Evolutionary conservation across 2,329 filamentous ascomycete species (phyloP).

Genomic region (Didymella pomorum): DNA sequence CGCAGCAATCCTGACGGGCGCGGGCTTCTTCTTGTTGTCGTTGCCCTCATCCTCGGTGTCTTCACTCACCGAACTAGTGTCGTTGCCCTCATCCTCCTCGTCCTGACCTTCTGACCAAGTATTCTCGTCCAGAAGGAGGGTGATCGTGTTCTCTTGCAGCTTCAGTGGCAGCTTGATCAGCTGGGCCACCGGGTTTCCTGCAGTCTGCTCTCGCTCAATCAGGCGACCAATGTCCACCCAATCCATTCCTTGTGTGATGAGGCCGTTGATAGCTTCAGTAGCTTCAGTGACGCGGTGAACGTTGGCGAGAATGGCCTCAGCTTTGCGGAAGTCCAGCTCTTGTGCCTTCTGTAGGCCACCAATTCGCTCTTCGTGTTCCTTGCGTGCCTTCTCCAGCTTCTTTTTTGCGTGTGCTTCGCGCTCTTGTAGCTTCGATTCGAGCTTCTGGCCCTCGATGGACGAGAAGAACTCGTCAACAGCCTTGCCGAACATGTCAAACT

Average conservation of each 20-base stretch:
- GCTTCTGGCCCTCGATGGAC: constrained; percentile 90
- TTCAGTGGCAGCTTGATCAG: constrained; percentile 89
- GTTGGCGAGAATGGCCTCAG: constrained; percentile 89
- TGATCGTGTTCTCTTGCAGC: constrained; percentile 87
- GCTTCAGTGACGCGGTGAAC: constrained; percentile 90
- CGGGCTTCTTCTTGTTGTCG: constrained; percentile 58
- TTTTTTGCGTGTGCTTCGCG: constrained; percentile 80
- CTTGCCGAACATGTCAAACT: constrained; percentile 86
- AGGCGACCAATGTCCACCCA: constrained; percentile 91
- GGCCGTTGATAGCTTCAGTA: constrained; percentile 87
- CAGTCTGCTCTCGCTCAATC: constrained; percentile 84
- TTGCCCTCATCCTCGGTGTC: constrained; percentile 67
- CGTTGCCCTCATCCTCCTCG: constrained; percentile 63
- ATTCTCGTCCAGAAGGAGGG: constrained; percentile 77
- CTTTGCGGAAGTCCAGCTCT: constrained; percentile 84
- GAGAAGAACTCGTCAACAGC: constrained; percentile 98
- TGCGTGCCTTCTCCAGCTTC: constrained; percentile 83
- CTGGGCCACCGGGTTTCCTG: constrained; percentile 83
- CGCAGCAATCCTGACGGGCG: constrained; percentile 42
- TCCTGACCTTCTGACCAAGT: constrained; percentile 69
- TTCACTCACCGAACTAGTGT: constrained; percentile 71
- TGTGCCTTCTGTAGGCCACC: constrained; percentile 84
- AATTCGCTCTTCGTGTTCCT: constrained; percentile 84
- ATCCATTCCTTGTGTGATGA: constrained; percentile 96
- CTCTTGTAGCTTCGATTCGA: constrained; percentile 83